Conservation (phyloP, 164 flowering plant genomes). For the Kingdonia uniflora region DNA sequence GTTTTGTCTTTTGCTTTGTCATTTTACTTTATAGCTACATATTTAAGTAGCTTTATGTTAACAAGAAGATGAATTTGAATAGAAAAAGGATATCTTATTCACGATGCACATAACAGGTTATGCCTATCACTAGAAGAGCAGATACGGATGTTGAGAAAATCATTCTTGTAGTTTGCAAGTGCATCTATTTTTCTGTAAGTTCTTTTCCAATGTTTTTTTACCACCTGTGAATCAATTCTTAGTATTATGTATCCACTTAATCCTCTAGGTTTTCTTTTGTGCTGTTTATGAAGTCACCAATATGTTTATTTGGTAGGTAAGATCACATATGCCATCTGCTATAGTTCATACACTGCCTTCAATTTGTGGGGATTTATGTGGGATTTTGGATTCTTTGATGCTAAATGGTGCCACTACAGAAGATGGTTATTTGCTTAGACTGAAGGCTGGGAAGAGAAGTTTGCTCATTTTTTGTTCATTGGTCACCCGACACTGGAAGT, state of each 20-base stretch:
- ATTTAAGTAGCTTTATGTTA: background rate
- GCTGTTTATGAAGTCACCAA: background rate
- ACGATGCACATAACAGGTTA: conserved; percentile 30
- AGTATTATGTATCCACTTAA: background rate
- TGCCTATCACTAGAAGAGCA: conserved; percentile 9
- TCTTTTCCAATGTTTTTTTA: background rate
- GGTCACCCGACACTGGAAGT: conserved; percentile 65
- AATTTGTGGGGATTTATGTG: conserved; percentile 41
- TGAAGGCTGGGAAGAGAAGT: conserved; percentile 65
- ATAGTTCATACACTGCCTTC: conserved; percentile 44
- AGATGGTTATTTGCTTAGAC: conserved; percentile 30
- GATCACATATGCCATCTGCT: conserved; percentile 72
- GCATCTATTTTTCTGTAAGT: conserved; percentile 71
- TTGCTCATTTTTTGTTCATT: conserved; percentile 58
- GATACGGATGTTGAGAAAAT: conserved; percentile 40
- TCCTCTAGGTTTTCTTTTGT: background rate
- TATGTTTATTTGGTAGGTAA: conserved; percentile 41
- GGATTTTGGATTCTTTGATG: conserved; percentile 42
- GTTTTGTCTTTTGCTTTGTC: conserved; percentile 27
- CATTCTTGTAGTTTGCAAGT: conserved; percentile 60
- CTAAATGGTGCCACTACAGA: conserved; percentile 21
- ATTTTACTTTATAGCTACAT: background rate
- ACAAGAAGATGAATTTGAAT: background rate
- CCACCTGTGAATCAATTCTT: background rate
- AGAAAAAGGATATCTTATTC: conserved; percentile 5